Evolutionary conservation across 2,329 filamentous ascomycete species (phyloP), one percentile per base, ranked within the genome.

Genomic region (Pezicula carpinea): DNA sequence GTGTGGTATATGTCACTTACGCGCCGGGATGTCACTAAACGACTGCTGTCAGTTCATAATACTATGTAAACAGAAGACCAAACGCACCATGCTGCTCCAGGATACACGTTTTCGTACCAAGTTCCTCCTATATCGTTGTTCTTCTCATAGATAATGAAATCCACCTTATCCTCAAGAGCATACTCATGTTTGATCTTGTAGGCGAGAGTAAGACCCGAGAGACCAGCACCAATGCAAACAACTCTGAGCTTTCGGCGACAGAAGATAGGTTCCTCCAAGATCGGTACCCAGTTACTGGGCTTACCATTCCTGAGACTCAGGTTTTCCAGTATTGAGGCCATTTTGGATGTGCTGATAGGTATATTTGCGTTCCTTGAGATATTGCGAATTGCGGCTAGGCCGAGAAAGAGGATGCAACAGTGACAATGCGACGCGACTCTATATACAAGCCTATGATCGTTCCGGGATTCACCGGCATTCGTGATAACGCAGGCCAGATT

Each of bases 101-200:
- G 57, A 41, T 44, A 51, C 19, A 69, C 58, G 44, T 76, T 76
- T 52, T 79, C 75, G 33, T 60, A 59, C 74, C 73, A 78, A 6
- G 74, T 77, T 4, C 76, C 76, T 6, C 76, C 76, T 8, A 77
- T 59, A 1, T 70, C 69, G 13, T 69, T 68, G 29, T 70, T 71
- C 60, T 77, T 77, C 58, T 79, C 76, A 1, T 80, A 55, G 32
- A 87, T 80, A 0, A 73, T 78, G 49, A 89, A 64, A 40, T 85
- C 68, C 41, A 89, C 75, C 0, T 75, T 66, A 43, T 71, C 69
- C 21, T 42, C 34, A 13, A 49, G 17, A 18, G 33, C 29, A 46
- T 38, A 44, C 22, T 47, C 38, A 26, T 50, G 38, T 36, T 48
- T 42, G 19, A 50, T 44, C 23, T 50, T 48, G 44, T 74, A 71